phyloP scores from a whole-genome alignment of 2,329 filamentous ascomycete genomes.

The Alternaria metachromatica region DNA sequence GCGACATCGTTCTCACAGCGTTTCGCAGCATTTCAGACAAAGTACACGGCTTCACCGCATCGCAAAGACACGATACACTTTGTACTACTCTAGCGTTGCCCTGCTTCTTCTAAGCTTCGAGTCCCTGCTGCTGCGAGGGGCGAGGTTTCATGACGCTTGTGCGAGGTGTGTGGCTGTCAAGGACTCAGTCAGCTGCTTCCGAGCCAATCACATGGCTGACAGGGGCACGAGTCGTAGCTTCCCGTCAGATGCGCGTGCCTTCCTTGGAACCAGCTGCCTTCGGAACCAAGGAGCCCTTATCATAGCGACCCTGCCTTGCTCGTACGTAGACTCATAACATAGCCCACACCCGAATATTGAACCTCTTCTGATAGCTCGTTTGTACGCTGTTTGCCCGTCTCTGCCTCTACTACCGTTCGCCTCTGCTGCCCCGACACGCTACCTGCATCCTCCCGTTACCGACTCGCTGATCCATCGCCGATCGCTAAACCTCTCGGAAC shows the following conservation, averaged over 20 bases:
- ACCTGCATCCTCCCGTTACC: constrained; percentile 25
- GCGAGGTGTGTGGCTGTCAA: constrained; percentile 13
- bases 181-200: constrained; percentile 20
- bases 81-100: constrained; percentile 6
- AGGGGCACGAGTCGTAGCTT: constrained; percentile 24
- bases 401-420: background rate
- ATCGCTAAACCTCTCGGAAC: constrained; percentile 37
- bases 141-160: constrained; percentile 17
- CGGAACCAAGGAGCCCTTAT: constrained; percentile 23
- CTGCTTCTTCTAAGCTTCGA: constrained; percentile 17
- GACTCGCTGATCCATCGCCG: constrained; percentile 44
- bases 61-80: background rate
- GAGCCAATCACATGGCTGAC: constrained; percentile 20
- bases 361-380: background rate
- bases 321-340: constrained; percentile 4
- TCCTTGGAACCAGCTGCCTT: constrained; percentile 26
- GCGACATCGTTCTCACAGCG: background rate
- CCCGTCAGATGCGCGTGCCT: constrained; percentile 27
- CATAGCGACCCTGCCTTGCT: constrained; percentile 9
- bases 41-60: background rate
- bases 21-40: background rate
- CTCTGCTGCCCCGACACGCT: constrained; percentile 13
- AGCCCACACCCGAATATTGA: constrained; percentile 13
- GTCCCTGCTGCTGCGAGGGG: constrained; percentile 14
- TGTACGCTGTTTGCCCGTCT: background rate